phyloP scores from a whole-genome alignment of 164 flowering plant species.

The Saururus chinensis region DNA sequence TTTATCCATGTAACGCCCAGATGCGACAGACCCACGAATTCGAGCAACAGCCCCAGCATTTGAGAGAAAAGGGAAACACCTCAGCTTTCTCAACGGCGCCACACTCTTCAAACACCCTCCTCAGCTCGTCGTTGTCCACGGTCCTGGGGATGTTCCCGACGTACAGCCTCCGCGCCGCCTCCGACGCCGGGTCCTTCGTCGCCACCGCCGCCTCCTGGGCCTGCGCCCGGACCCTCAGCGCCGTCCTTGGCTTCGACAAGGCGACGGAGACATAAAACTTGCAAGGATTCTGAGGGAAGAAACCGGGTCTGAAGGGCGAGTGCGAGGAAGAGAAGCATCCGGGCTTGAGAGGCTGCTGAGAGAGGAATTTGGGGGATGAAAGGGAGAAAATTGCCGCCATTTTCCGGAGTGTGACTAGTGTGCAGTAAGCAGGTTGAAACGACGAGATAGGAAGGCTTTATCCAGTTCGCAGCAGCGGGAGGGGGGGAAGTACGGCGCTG shows the following conservation, averaged over 20 bases:
- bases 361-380: conserved; percentile 17
- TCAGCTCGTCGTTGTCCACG: conserved; percentile 44
- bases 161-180: conserved; percentile 50
- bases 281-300: conserved; percentile 1
- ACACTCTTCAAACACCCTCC: conserved; percentile 49
- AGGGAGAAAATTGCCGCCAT: conserved; percentile 35
- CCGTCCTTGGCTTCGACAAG: conserved; percentile 6
- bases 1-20: too few relatives aligned
- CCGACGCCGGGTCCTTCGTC: conserved; percentile 27
- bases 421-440: not conserved
- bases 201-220: conserved; percentile 33
- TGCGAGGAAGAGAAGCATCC: conserved; percentile 12
- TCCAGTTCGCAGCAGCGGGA: too few relatives aligned
- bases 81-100: conserved; percentile 86
- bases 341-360: conserved; percentile 11
- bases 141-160: conserved; percentile 83
- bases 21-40: not conserved
- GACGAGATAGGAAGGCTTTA: not conserved
- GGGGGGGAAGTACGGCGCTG: too few relatives aligned
- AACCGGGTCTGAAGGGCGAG: conserved; percentile 6
- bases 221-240: conserved; percentile 23
- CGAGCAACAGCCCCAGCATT: not conserved
- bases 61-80: conserved; percentile 25
- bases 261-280: conserved; percentile 2
- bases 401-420: not conserved